These are phyloP conservation scores for Dictyostelium brefeldianum DNA, from an alignment of 78 protist species.

Conservation along the genomic window DNA sequence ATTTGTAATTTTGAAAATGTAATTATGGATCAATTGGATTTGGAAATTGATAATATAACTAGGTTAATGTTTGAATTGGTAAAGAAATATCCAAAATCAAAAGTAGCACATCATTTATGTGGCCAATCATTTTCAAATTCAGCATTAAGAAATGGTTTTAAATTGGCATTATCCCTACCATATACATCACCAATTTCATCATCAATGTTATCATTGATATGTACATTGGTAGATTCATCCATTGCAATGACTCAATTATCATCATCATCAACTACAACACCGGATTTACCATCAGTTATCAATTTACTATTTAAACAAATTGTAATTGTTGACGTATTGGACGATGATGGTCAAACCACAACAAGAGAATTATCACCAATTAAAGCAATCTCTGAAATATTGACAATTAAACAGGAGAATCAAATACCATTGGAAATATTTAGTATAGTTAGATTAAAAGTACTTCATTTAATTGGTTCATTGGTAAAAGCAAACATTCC, in stretches of 20 bases:
- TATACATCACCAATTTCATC: conserved; percentile 21
- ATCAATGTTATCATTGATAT: conserved; percentile 23
- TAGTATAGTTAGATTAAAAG: conserved; percentile 22
- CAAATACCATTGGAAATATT: neutral
- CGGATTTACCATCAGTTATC: conserved; percentile 33
- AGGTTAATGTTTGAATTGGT: conserved; percentile 33
- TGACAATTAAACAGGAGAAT: neutral
- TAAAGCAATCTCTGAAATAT: conserved; percentile 45
- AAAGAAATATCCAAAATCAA: conserved; percentile 64
- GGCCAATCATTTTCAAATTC: conserved; percentile 71
- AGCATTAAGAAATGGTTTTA: conserved; percentile 20
- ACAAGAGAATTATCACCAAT: conserved; percentile 62
- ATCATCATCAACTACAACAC: neutral
- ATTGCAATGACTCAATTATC: neutral
- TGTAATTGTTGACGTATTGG: conserved; percentile 4
- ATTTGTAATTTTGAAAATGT: conserved; percentile 43
- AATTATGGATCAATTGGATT: neutral
- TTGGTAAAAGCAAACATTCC: conserved; percentile 50
- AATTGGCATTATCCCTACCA: conserved; percentile 28
- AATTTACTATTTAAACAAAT: conserved; percentile 49
- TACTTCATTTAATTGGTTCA: conserved; percentile 10
- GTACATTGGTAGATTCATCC: conserved; percentile 37
- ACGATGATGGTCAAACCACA: neutral
- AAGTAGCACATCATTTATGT: conserved; percentile 56
- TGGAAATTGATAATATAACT: conserved; percentile 57